Percentiles rank a stretch among this genome's conserved stretches.
Evolutionary conservation across 352 stramenopile species (phyloP).

Genomic region (Phytopythium litorale): DNA sequence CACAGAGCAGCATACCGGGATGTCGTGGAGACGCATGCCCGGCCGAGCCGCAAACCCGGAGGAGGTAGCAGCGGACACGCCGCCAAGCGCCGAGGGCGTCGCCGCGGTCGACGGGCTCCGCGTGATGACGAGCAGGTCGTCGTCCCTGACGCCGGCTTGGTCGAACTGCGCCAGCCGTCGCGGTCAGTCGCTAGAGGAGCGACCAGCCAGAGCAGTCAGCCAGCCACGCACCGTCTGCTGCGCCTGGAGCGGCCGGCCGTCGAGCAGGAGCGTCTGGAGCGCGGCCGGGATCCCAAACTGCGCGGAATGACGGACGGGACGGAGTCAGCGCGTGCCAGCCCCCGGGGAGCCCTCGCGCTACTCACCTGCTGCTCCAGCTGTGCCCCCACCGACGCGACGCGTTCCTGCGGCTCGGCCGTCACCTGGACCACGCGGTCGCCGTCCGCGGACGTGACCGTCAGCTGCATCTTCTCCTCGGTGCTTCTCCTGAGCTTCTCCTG

Average conservation of each 20-base stretch:
- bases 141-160: slow-evolving; percentile 56
- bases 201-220: not conserved
- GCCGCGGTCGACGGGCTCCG: slow-evolving; percentile 24
- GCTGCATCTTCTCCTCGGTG: slow-evolving; percentile 43
- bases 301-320: not conserved
- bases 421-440: slow-evolving; percentile 54
- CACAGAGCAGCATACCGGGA: slow-evolving; percentile 40
- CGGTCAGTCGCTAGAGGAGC: not conserved
- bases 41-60: slow-evolving; percentile 35
- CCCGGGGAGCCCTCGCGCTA: not conserved
- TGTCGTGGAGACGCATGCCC: slow-evolving; percentile 77
- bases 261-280: slow-evolving; percentile 55
- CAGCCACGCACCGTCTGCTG: slow-evolving; percentile 39
- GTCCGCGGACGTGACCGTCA: slow-evolving; percentile 65
- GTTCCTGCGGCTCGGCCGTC: slow-evolving; percentile 44
- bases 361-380: slow-evolving; percentile 55
- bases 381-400: slow-evolving; percentile 29
- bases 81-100: slow-evolving; percentile 1
- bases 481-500: slow-evolving; percentile 1
- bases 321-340: not conserved
- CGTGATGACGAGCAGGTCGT: slow-evolving; percentile 74
- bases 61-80: slow-evolving; percentile 12
- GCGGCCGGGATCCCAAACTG: slow-evolving; percentile 63
- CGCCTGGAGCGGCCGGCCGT: slow-evolving; percentile 50
- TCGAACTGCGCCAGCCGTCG: slow-evolving; percentile 40